Evolutionary conservation across 2,329 filamentous ascomycete genomes (phyloP).

Genomic region (Ophiostoma fasciatum): DNA sequence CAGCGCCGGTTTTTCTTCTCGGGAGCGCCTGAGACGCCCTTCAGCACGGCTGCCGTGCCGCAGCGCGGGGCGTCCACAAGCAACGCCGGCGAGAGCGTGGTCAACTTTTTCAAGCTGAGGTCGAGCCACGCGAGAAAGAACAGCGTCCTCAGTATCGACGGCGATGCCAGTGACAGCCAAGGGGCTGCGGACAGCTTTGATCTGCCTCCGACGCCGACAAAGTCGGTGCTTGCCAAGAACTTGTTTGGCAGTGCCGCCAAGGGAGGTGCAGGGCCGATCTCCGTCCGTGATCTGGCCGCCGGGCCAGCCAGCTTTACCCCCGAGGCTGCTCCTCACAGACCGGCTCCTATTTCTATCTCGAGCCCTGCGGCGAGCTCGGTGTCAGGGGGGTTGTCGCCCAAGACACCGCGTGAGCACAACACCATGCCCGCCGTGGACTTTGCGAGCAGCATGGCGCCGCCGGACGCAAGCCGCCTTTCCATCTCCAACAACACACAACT

Average conservation of each 20-base stretch:
- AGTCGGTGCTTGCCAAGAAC: constrained; percentile 35
- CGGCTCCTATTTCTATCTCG: neutral
- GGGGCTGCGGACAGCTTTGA: constrained; percentile 42
- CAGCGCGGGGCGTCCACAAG: constrained; percentile 24
- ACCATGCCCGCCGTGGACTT: constrained; percentile 6
- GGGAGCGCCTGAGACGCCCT: constrained; percentile 67
- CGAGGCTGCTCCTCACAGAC: neutral
- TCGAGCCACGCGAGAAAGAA: constrained; percentile 33
- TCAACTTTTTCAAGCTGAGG: constrained; percentile 49
- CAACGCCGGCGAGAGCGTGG: constrained; percentile 23
- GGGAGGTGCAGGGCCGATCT: too few relatives aligned
- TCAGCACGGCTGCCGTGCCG: constrained; percentile 40
- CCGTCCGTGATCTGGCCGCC: constrained; percentile 6
- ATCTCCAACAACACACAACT: constrained; percentile 43
- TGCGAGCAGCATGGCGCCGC: constrained; percentile 39
- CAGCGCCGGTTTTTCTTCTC: constrained; percentile 47
- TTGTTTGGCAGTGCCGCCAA: constrained; percentile 12
- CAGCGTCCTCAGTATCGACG: constrained; percentile 71
- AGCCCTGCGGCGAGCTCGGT: constrained; percentile 41
- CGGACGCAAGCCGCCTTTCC: constrained; percentile 69
- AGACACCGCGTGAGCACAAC: constrained; percentile 57
- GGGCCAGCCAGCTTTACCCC: constrained; percentile 3
- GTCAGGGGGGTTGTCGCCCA: constrained; percentile 42
- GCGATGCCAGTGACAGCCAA: constrained; percentile 37
- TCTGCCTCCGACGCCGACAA: constrained; percentile 87